Evolutionary conservation across 345 rosid genomes (phyloP).

Genomic region (Dipteronia sinensis): DNA sequence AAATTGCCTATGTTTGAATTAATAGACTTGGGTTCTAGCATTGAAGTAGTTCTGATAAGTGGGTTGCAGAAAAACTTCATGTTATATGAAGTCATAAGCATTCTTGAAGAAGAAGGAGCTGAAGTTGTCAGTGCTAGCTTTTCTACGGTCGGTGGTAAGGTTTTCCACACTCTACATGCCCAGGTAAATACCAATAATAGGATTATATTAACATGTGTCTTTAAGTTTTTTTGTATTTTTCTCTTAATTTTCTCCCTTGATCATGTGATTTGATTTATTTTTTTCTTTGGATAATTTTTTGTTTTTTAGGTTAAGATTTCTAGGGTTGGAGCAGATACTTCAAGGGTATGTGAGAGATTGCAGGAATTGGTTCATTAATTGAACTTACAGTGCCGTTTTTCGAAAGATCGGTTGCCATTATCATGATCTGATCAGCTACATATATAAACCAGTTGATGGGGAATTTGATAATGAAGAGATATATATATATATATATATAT

Average conservation of each 20-base stretch:
- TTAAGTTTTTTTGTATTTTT: not conserved
- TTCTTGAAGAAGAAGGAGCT: slow-evolving; percentile 62
- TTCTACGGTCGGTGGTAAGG: slow-evolving; percentile 41
- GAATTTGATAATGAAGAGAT: too few species aligned
- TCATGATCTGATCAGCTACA: not conserved
- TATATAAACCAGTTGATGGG: not conserved
- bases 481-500: too few species aligned
- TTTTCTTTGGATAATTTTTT: not conserved
- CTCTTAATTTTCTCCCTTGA: too few species aligned
- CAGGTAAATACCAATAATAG: slow-evolving; percentile 29
- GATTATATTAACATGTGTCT: not conserved
- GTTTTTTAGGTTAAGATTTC: slow-evolving; percentile 40
- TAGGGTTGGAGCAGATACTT: slow-evolving; percentile 56
- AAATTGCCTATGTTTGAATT: slow-evolving; percentile 40
- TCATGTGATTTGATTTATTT: not conserved
- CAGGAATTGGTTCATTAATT: slow-evolving; percentile 27
- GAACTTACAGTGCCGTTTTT: not conserved
- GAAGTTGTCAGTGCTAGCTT: slow-evolving; percentile 51
- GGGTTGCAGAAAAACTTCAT: slow-evolving; percentile 42
- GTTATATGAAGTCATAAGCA: slow-evolving; percentile 38
- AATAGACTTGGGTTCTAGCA: slow-evolving; percentile 38
- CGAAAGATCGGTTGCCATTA: not conserved
- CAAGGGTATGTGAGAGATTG: slow-evolving; percentile 42
- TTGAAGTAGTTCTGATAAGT: slow-evolving; percentile 45
- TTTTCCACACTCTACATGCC: slow-evolving; percentile 58